Evolutionary conservation across 768 basidiomycete species (phyloP), one percentile per base, ranked within the genome.

Genomic region (Naganishia friedmannii): DNA sequence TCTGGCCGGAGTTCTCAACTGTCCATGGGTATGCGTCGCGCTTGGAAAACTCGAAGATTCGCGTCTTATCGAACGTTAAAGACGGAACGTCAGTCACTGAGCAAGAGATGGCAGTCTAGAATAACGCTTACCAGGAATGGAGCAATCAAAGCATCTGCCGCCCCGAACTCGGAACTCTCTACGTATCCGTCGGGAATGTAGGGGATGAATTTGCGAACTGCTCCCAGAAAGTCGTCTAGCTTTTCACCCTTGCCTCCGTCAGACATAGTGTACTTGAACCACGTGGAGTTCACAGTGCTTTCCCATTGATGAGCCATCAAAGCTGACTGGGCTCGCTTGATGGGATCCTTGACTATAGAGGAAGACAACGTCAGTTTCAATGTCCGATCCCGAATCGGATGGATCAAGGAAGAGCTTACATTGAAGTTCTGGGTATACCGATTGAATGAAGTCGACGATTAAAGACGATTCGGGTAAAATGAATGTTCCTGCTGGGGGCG

Each of bases 391-490:
- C 21, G 23, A 4, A n/a, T 9, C 29, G 32, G 4, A 1, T 15
- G 37, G 37, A 17, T 88, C 10, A 87, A 83, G 60, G 23, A 21
- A 10, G 46, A 88, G 81, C 39, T 74, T 66, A 34, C 84, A 82
- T 45, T 82, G 76, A 1, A 73, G 65, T 10, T 69, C n/a, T 9
- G 85, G 84, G 77, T 82, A 85, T 66, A 88, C 79, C 76, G 89
- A 88, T 12, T 86, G 86, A 68, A 89, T 77, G 80, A 89, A 73
- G 76, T 90, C 88, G 66, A 89, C 81, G 68, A 89, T 85, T 45
- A 88, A 82, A 55, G 86, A 85, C 4, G 88, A 89, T 75, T 90
- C 88, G 9, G 86, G 83, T 74, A 89, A 75, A 76, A 89, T 89
- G 58, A 80, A 74, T 10, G 87, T 87, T 42, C 86, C 86, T 0